These are phyloP conservation scores for Domatiomyces globalis DNA, from an alignment of 2,329 filamentous ascomycete genomes.

Conservation along the genomic window DNA sequence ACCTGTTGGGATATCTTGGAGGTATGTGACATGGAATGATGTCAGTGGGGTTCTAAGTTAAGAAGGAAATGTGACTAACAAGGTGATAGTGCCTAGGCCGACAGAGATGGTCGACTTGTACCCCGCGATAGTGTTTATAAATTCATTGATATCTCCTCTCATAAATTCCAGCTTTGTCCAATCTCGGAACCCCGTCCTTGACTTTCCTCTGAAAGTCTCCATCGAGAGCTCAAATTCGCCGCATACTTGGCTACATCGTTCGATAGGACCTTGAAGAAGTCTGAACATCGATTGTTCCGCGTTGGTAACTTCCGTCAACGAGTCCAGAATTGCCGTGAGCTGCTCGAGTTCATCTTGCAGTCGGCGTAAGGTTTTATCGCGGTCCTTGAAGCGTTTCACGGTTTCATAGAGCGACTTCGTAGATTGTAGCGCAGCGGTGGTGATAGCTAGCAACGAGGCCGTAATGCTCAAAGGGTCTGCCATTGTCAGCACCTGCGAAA, in stretches of 20 bases:
- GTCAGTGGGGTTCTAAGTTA: slow-evolving; percentile 14
- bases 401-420: slow-evolving; percentile 23
- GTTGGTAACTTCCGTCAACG: slow-evolving; percentile 18
- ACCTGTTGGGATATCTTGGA: slow-evolving; percentile 23
- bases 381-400: slow-evolving; percentile 24
- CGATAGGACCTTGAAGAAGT: slow-evolving; percentile 26
- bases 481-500: slow-evolving; percentile 4
- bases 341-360: slow-evolving; percentile 24
- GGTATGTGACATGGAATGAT: slow-evolving; percentile 15
- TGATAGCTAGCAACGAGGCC: slow-evolving; percentile 22
- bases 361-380: slow-evolving; percentile 24
- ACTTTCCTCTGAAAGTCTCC: slow-evolving; percentile 23
- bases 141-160: slow-evolving; percentile 28
- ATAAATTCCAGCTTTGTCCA: slow-evolving; percentile 31
- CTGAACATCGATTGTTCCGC: slow-evolving; percentile 19
- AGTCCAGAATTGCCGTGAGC: slow-evolving; percentile 23
- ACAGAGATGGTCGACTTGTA: slow-evolving; percentile 30
- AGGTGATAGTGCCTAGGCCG: slow-evolving; percentile 25
- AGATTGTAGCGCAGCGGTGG: slow-evolving; percentile 25
- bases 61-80: slow-evolving; percentile 20
- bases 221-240: slow-evolving; percentile 20
- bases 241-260: slow-evolving; percentile 26
- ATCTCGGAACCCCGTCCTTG: slow-evolving; percentile 25
- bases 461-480: slow-evolving; percentile 25
- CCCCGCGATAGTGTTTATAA: slow-evolving; percentile 26